phyloP scores from a whole-genome alignment of 2,329 filamentous ascomycete genomes.

The Trichoderma hamatum region DNA sequence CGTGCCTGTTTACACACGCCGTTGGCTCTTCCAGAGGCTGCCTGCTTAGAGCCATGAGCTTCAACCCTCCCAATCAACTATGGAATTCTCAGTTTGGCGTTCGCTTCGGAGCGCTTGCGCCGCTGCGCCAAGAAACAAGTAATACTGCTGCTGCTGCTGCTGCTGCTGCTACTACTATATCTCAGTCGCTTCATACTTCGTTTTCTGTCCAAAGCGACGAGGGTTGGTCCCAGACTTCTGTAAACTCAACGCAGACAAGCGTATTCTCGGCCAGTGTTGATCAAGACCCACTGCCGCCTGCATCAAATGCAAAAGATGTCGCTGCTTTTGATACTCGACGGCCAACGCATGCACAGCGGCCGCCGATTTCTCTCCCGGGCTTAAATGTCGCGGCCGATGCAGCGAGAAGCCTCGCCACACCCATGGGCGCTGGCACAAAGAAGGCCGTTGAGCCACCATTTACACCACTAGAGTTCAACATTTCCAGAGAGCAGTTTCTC shows the following conservation, averaged over 20 bases:
- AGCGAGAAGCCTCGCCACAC: background rate
- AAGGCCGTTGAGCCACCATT: conserved; percentile 32
- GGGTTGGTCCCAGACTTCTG: background rate
- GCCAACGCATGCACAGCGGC: background rate
- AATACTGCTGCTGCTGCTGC: background rate
- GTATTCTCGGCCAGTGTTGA: background rate
- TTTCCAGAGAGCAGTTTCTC: conserved; percentile 37
- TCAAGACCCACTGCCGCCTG: background rate
- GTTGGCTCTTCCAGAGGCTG: conserved; percentile 2
- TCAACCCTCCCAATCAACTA: conserved; percentile 28
- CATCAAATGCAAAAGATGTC: background rate
- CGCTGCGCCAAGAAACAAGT: conserved; percentile 36
- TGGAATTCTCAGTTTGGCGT: conserved; percentile 40
- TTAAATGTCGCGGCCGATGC: background rate
- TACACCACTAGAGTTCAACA: conserved; percentile 38
- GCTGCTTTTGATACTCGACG: background rate
- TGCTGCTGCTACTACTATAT: background rate
- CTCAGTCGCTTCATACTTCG: conserved; percentile 34
- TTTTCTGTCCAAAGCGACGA: background rate
- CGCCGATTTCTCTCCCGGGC: background rate
- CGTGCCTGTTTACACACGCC: background rate
- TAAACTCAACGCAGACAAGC: background rate
- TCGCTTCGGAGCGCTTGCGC: conserved; percentile 35
- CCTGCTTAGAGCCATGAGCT: conserved; percentile 28
- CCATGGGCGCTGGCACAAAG: background rate